These are phyloP conservation scores for Phyllosticta citriasiana DNA, from an alignment of 2,329 filamentous ascomycete genomes.

Conservation along the genomic window DNA sequence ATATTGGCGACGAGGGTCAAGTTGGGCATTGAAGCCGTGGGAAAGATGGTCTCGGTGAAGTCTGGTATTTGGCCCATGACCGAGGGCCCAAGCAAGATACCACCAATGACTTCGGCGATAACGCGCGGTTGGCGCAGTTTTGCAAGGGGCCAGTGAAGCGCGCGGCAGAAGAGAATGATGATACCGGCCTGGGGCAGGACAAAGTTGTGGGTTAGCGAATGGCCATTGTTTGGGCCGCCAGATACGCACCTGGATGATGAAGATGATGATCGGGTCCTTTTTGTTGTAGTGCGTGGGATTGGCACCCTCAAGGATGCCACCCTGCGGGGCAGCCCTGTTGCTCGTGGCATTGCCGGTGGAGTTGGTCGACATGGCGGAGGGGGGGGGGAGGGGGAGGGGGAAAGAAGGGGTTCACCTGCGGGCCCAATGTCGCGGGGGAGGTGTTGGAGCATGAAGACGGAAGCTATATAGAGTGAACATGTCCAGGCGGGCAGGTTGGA, in stretches of 20 bases:
- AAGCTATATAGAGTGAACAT: not conserved
- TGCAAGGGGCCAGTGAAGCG: slow-evolving; percentile 67
- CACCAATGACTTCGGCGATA: slow-evolving; percentile 77
- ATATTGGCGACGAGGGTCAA: slow-evolving; percentile 72
- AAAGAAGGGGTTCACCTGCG: not conserved
- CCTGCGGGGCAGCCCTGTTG: slow-evolving; percentile 42
- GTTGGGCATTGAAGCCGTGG: slow-evolving; percentile 60
- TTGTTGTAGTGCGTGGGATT: slow-evolving; percentile 60
- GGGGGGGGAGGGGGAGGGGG: not conserved
- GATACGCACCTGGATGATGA: slow-evolving; percentile 58
- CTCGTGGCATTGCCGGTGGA: slow-evolving; percentile 6
- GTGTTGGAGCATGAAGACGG: not conserved
- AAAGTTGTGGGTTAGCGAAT: not conserved
- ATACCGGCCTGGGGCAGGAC: slow-evolving; percentile 48
- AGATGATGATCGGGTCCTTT: slow-evolving; percentile 62
- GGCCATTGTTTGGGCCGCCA: slow-evolving; percentile 3
- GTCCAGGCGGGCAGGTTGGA: not conserved
- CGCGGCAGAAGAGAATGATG: slow-evolving; percentile 64
- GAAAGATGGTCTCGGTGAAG: slow-evolving; percentile 70
- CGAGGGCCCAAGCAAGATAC: slow-evolving; percentile 75
- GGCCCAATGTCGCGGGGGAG: not conserved
- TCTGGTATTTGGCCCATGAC: slow-evolving; percentile 79
- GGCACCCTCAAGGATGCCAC: slow-evolving; percentile 60
- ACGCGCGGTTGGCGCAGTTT: slow-evolving; percentile 71
- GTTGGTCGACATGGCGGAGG: slow-evolving; percentile 3